These are phyloP conservation scores for Entomortierella beljakovae DNA, from an alignment of 192 early-diverging fungal species.

Conservation along the genomic window DNA sequence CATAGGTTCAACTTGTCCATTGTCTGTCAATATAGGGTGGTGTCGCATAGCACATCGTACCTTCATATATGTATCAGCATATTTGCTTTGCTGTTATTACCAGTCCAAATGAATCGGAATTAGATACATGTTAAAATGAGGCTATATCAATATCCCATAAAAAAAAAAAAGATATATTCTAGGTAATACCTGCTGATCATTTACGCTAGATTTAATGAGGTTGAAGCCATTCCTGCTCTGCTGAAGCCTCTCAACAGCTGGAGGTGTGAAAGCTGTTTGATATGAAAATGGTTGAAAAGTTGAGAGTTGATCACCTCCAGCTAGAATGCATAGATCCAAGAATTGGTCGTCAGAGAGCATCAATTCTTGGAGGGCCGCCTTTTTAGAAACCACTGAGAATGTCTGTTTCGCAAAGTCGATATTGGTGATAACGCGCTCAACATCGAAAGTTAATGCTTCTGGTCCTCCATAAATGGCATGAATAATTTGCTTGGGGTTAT, in stretches of 20 bases:
- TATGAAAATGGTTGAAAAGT: conserved; percentile 76
- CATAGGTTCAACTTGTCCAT: conserved; percentile 79
- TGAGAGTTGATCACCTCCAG: conserved; percentile 79
- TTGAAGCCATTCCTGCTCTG: conserved; percentile 81
- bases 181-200: conserved; percentile 39
- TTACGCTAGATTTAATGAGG: conserved; percentile 72
- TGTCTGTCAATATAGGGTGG: conserved; percentile 76
- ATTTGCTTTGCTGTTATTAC: conserved; percentile 48
- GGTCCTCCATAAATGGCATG: conserved; percentile 78
- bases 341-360: conserved; percentile 75
- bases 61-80: conserved; percentile 79
- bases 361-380: conserved; percentile 68
- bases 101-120: neutral
- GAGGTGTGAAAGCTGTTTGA: conserved; percentile 72
- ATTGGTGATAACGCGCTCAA: conserved; percentile 75
- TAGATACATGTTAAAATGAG: neutral
- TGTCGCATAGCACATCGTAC: conserved; percentile 77
- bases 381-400: conserved; percentile 74
- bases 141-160: neutral
- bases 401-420: conserved; percentile 75
- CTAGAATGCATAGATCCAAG: conserved; percentile 83
- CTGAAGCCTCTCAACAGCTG: conserved; percentile 73
- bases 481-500: conserved; percentile 74
- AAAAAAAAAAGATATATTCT: neutral
- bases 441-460: conserved; percentile 81